Conservation (phyloP, 345 rosid species). For the Barbarea vulgaris region DNA sequence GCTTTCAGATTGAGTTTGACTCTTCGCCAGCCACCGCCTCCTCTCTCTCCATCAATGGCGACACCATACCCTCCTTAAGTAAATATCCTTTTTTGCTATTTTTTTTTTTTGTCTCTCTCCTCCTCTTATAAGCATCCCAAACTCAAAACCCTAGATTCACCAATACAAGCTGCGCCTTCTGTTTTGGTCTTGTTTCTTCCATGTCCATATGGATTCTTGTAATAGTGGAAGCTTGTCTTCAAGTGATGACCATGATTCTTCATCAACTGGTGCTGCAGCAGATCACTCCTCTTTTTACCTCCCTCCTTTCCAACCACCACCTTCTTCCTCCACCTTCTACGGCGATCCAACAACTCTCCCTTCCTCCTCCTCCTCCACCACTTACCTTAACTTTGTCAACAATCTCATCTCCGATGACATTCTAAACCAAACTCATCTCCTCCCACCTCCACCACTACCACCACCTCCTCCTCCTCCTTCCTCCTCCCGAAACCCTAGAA, state of each 20-base stretch:
- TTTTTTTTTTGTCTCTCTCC: conserved; percentile 15
- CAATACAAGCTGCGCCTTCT: background rate
- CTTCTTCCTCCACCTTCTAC: conserved; percentile 34
- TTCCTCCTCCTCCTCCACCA: conserved; percentile 28
- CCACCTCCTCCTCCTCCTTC: conserved; percentile 28
- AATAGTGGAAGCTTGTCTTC: conserved; percentile 79
- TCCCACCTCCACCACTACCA: conserved; percentile 39
- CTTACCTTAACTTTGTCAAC: conserved; percentile 32
- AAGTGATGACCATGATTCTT: conserved; percentile 65
- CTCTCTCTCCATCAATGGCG: conserved; percentile 53
- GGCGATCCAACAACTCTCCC: conserved; percentile 31
- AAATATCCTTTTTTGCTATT: conserved; percentile 23
- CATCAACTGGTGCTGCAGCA: conserved; percentile 44
- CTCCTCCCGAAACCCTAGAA: conserved; percentile 63
- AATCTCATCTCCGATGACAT: conserved; percentile 29
- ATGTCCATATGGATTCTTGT: conserved; percentile 70
- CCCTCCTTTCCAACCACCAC: conserved; percentile 39
- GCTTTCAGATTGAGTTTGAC: conserved; percentile 76
- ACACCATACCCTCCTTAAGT: conserved; percentile 56
- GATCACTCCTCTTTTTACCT: conserved; percentile 46
- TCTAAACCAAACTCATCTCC: conserved; percentile 39
- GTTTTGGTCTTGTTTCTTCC: conserved; percentile 21
- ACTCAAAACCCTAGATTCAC: conserved; percentile 46
- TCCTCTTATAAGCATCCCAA: conserved; percentile 23
- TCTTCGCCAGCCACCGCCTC: conserved; percentile 82